Conservation (phyloP, 768 basidiomycete genomes). For the Amanita subjunquillea region DNA sequence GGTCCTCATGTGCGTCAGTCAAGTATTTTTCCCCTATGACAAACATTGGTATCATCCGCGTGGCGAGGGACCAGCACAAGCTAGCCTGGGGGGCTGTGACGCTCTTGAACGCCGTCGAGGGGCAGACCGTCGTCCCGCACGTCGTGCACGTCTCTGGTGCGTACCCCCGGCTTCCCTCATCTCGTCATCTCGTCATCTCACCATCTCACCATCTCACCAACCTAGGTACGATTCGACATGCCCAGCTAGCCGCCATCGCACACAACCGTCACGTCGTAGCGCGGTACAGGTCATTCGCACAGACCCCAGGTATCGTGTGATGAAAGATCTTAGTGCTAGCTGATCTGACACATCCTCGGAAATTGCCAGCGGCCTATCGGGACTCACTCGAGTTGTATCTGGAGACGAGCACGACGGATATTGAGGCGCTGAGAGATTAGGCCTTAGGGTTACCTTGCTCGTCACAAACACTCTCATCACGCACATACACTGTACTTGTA, state of each 20-base stretch:
- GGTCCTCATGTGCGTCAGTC: conserved; percentile 32
- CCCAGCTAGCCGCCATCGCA: conserved; percentile 64
- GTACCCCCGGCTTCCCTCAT: conserved; percentile 10
- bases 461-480: not conserved
- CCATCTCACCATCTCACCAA: not conserved
- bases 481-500: not conserved
- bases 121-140: conserved; percentile 53
- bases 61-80: conserved; percentile 71
- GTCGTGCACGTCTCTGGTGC: conserved; percentile 76
- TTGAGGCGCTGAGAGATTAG: conserved; percentile 59
- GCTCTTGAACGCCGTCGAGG: conserved; percentile 53
- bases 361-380: conserved; percentile 36
- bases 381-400: conserved; percentile 55
- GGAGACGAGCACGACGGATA: conserved; percentile 45
- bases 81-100: conserved; percentile 77
- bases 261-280: conserved; percentile 68
- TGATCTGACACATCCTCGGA: not conserved
- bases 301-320: conserved; percentile 35
- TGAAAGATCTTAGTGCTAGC: not conserved
- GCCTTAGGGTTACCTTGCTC: not conserved
- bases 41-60: conserved; percentile 76
- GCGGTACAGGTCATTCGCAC: conserved; percentile 44
- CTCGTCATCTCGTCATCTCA: not conserved
- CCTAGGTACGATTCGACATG: conserved; percentile 83
- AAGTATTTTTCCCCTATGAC: conserved; percentile 85